A percentile compares a stretch with the other conserved stretches of the same genome.
Conservation (phyloP, 345 rosid genomes). For the Raphanus raphanistrum region DNA sequence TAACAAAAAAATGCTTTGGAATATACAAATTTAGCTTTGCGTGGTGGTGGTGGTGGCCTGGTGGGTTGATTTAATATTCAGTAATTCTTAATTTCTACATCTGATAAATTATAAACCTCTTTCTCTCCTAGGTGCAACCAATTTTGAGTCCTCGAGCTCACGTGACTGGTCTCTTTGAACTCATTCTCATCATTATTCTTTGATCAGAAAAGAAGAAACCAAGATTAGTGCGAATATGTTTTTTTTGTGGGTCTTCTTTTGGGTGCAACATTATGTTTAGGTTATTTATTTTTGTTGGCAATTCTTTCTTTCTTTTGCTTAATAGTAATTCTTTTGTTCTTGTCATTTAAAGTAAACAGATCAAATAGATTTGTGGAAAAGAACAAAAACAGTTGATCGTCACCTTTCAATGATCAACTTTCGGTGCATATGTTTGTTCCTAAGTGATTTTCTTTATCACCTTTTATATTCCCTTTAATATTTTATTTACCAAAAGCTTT, state of each 20-base stretch:
- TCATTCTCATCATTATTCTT: constrained; percentile 2
- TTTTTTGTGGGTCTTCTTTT: background rate
- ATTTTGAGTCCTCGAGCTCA: constrained; percentile 27
- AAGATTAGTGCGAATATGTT: constrained; percentile 8
- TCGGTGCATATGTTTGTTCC: constrained; percentile 39
- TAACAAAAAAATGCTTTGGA: constrained; percentile 1
- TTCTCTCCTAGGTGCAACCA: constrained; percentile 23
- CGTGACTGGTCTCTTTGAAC: constrained; percentile 18
- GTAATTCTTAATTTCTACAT: constrained; percentile 15
- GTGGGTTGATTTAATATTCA: constrained; percentile 25
- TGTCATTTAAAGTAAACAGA: background rate
- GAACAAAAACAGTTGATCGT: constrained; percentile 18
- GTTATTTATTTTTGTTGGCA: background rate
- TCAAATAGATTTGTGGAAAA: constrained; percentile 12
- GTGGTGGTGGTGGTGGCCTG: constrained; percentile 25
- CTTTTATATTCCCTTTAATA: constrained; percentile 22
- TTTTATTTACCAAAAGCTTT: constrained; percentile 24
- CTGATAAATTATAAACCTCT: background rate
- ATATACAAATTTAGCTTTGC: constrained; percentile 33
- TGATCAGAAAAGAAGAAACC: background rate
- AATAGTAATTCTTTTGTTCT: background rate
- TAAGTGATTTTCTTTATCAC: constrained; percentile 33
- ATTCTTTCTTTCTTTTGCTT: background rate
- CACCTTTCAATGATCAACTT: constrained; percentile 35
- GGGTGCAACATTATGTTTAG: background rate